Evolutionary conservation across 257 asterid species (phyloP), one percentile per base, ranked within the genome.

Genomic region (Handroanthus guayacan): DNA sequence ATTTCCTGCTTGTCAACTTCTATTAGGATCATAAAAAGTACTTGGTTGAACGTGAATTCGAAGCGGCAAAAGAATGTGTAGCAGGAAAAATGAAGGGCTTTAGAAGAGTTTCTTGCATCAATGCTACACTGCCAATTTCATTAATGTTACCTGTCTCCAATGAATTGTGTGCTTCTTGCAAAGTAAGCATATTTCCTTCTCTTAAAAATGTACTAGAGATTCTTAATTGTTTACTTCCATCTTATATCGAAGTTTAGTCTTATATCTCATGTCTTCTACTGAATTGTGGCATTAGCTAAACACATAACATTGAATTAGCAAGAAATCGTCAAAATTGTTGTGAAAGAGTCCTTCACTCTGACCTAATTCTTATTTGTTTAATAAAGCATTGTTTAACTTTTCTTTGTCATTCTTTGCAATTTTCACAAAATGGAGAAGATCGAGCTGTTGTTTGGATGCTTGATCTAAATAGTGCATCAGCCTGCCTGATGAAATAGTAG

Each of bases 11-110:
- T 87, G 82, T 89, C 91, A 92, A 95, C 98, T 91, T 88, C 31
- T 85, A 78, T 88, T 92, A 92, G 99, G 99, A 92, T 87, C 99
- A 91, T 85, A 87, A 81, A 68, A 91, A 69, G 85, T 91, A 89
- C 90, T 85, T 92, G 90, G 80, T 87, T 65, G 97, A 92, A 73
- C 98, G 87, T 17, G 99, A 95, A 79, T 95, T 81, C 9, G 93
- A 86, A 84, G 97, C 95, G 4, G 55, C 91, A 8, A 89, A 88
- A 72, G 99, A 95, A 64, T 96, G 98, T 12, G 80, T 89, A 62
- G 85, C 95, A 2, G 99, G 98, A 75, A 80, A 67, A 82, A 85
- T 87, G 64, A 68, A 72, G 79, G 97, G 93, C 72, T 92, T 88
- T 74, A 86, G 82, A 71, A 87, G 74, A 84, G 98, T 95, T 85